Evolutionary conservation across 164 flowering plant species (phyloP).

Genomic region (Vitis rupestris): DNA sequence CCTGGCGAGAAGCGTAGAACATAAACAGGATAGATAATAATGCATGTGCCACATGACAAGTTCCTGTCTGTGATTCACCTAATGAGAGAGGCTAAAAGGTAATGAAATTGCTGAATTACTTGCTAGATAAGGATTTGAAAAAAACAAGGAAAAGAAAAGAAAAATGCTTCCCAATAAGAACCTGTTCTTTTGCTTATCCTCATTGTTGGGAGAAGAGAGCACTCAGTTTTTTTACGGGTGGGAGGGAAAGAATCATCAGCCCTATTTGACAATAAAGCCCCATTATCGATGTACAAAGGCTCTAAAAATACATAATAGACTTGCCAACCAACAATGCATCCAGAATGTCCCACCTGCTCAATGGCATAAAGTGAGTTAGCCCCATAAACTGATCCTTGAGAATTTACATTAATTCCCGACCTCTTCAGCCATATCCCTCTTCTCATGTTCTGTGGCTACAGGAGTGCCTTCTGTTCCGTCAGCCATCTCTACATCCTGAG

Average conservation of each 20-base stretch:
- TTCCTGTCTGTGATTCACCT: no score
- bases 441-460: constrained; percentile 7
- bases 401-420: constrained; percentile 14
- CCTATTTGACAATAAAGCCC: constrained; percentile 16
- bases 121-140: no score
- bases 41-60: no score
- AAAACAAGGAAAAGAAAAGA: no score
- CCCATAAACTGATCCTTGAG: constrained; percentile 3
- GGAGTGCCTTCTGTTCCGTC: background rate
- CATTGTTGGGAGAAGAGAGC: background rate
- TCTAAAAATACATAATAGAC: constrained; percentile 9
- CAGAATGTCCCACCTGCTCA: constrained; percentile 15
- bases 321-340: constrained; percentile 7
- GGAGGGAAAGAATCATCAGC: constrained; percentile 19
- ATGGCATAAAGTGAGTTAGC: constrained; percentile 10
- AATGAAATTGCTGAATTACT: no score
- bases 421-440: constrained; percentile 4
- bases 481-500: background rate
- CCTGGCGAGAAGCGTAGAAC: no score
- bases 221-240: background rate
- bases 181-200: background rate
- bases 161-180: constrained; percentile 2
- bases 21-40: no score
- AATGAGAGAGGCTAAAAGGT: no score
- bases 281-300: constrained; percentile 22